Conservation (phyloP, 495 filamentous ascomycete species). For the Saxispiralis lemnorum region DNA sequence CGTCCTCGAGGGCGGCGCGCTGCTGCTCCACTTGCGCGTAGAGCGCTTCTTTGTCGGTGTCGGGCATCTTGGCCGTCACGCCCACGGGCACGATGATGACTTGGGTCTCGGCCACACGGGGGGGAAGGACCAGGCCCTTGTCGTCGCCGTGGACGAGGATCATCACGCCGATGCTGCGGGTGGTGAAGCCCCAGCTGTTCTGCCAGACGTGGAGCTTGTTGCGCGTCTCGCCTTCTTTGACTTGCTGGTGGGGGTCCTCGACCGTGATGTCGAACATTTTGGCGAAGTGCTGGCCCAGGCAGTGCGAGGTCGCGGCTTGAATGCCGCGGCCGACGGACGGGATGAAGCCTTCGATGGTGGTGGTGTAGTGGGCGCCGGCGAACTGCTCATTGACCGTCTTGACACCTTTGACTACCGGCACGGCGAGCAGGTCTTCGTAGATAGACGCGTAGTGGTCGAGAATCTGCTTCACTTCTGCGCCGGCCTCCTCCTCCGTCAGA, state of each 20-base stretch:
- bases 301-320: slow-evolving; percentile 86
- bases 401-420: slow-evolving; percentile 74
- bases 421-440: slow-evolving; percentile 83
- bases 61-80: slow-evolving; percentile 64
- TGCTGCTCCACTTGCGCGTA: slow-evolving; percentile 54
- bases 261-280: slow-evolving; percentile 98
- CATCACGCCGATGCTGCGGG: slow-evolving; percentile 91
- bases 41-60: slow-evolving; percentile 57
- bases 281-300: slow-evolving; percentile 89
- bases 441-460: slow-evolving; percentile 81
- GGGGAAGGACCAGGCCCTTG: slow-evolving; percentile 81
- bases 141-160: slow-evolving; percentile 94
- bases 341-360: slow-evolving; percentile 88
- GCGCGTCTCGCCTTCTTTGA: slow-evolving; percentile 42
- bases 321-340: slow-evolving; percentile 88
- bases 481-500: slow-evolving; percentile 57
- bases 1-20: slow-evolving; percentile 30
- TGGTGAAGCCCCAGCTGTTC: slow-evolving; percentile 96
- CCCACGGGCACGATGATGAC: slow-evolving; percentile 84
- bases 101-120: slow-evolving; percentile 71
- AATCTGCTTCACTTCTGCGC: slow-evolving; percentile 73
- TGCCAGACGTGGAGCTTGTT: slow-evolving; percentile 75
- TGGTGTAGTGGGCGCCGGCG: slow-evolving; percentile 86
- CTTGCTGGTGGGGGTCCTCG: slow-evolving; percentile 67
- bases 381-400: slow-evolving; percentile 97